Evolutionary conservation across 805 yeast species (phyloP), one percentile per base, ranked within the genome.

Genomic region (Myxozyma udenii): DNA sequence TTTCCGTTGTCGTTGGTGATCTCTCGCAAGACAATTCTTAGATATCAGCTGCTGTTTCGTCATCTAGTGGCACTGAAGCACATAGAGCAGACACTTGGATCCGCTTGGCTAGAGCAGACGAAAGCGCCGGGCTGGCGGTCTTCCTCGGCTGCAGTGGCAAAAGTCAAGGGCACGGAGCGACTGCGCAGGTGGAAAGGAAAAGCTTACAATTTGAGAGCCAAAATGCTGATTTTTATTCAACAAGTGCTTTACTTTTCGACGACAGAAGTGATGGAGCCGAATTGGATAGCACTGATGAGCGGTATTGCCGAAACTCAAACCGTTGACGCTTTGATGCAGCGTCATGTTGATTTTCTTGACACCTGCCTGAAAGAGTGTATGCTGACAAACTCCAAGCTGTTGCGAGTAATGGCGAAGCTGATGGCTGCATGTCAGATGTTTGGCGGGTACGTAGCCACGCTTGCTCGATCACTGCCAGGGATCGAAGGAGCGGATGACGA

Each of bases 1-100:
- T 93, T 87, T 64, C 99, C 99, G 0, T 68, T 88, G 44, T 88
- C 88, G 62, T 72, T 91, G 23, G 74, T 93, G 0, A 70, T 88
- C 0, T 80, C 85, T 16, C 78, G 82, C 48, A 84, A 88, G 14
- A 80, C 83, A 23, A 71, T 87, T 16, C 76, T 81, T 44, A 87
- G 93, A 57, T 88, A 84, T 64, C 96, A 91, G 65, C 71, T 87
- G 32, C 70, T 89, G 42, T 87, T 86, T 61, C 78, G 96, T 57
- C 82, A 86, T 57, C 71, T 85, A 35, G 67, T 83, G 37, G 75
- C 81, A 28, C 64, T 87, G n/a, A 81, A 81, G 55, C 80, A 79
- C 62, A 73, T 85, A 4, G 81, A 80, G 60, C 76, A 77, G 56
- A 69, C 77, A 14, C 71, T 85, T 50, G 84, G 80, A 50, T 74